phyloP scores from a whole-genome alignment of 2,329 filamentous ascomycete species.

The Botrytis galanthina region DNA sequence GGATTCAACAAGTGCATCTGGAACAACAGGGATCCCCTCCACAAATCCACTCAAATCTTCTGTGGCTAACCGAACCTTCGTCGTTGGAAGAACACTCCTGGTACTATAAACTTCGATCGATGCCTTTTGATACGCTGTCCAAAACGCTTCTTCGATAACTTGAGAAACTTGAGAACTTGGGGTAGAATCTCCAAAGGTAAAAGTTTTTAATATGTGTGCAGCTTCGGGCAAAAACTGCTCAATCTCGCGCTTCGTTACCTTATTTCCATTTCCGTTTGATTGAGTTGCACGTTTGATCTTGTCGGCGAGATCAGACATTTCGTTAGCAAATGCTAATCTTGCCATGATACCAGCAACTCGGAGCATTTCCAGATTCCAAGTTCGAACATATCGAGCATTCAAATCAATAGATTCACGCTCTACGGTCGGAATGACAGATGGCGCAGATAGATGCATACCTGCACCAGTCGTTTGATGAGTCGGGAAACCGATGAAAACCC shows the following conservation, averaged over 20 bases:
- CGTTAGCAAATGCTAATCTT: conserved; percentile 80
- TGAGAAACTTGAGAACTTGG: conserved; percentile 80
- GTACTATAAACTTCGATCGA: conserved; percentile 87
- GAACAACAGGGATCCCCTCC: conserved; percentile 82
- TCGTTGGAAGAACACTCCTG: conserved; percentile 79
- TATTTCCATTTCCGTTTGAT: conserved; percentile 44
- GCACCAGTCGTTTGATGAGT: conserved; percentile 96
- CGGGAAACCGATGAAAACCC: conserved; percentile 96
- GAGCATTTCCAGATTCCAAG: conserved; percentile 93
- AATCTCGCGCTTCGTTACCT: conserved; percentile 62
- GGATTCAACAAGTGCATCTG: conserved; percentile 69
- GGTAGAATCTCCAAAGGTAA: conserved; percentile 85
- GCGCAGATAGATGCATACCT: conserved; percentile 90
- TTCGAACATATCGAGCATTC: conserved; percentile 90
- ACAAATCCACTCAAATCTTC: conserved; percentile 70
- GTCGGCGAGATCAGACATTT: conserved; percentile 73
- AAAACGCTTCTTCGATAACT: conserved; percentile 92
- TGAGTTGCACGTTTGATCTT: conserved; percentile 53
- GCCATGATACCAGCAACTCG: conserved; percentile 87
- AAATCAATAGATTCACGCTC: conserved; percentile 96
- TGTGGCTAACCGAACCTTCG: conserved; percentile 73
- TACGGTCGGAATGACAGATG: conserved; percentile 94
- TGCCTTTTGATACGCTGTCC: conserved; percentile 81
- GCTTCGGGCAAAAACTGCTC: conserved; percentile 71
- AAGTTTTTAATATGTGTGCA: conserved; percentile 80